phyloP scores from a whole-genome alignment of 116 monocot genomes.

The Posidonia oceanica region DNA sequence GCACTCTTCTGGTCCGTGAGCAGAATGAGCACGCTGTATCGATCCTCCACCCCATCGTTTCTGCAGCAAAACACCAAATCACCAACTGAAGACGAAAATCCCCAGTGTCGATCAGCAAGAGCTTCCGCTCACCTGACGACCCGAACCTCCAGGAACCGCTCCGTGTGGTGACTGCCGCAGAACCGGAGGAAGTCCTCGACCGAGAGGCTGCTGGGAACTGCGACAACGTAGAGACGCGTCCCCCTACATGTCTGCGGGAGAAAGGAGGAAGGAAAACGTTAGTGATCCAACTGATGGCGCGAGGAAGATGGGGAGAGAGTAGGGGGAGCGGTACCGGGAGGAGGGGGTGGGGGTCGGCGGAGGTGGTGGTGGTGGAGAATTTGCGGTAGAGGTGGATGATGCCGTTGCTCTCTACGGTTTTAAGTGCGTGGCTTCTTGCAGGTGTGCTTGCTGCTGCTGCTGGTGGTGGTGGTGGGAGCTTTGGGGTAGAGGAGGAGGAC shows the following conservation, averaged over 20 bases:
- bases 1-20: conserved; percentile 74
- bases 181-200: conserved; percentile 65
- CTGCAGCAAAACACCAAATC: conserved; percentile 15
- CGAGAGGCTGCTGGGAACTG: conserved; percentile 56
- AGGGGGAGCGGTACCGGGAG: conserved; percentile 23
- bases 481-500: too few relatives aligned
- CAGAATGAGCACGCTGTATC: conserved; percentile 69
- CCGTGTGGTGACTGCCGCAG: conserved; percentile 45
- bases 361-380: conserved; percentile 25
- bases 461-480: neutral
- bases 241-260: conserved; percentile 28
- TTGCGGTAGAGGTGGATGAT: conserved; percentile 69
- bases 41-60: conserved; percentile 83
- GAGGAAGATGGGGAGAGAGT: neutral
- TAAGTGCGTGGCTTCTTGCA: conserved; percentile 12
- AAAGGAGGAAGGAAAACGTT: neutral
- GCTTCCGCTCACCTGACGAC: conserved; percentile 43
- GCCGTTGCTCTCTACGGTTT: conserved; percentile 36
- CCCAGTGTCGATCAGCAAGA: neutral
- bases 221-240: conserved; percentile 56
- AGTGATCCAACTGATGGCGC: neutral
- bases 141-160: conserved; percentile 30
- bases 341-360: conserved; percentile 22
- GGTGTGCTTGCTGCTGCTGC: neutral
- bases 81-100: neutral